Conservation (phyloP, 176 grass and related monocot genomes). For the Avena insularis region DNA sequence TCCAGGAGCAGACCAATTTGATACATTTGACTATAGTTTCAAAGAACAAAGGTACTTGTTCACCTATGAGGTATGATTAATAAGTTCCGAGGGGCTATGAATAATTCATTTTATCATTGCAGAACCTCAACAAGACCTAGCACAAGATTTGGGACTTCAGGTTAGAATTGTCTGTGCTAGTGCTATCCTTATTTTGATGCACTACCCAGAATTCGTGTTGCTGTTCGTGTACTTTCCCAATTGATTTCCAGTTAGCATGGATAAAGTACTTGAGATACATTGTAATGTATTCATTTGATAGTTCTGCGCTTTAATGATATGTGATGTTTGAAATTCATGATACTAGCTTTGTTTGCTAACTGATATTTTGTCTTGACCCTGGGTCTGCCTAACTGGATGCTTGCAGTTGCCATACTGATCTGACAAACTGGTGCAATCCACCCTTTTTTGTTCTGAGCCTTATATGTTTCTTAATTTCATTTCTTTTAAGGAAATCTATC, state of each 20-base stretch:
- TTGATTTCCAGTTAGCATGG: conserved; percentile 31
- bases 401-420: conserved; percentile 10
- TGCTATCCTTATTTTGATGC: neutral
- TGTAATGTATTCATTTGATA: neutral
- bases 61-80: conserved; percentile 22
- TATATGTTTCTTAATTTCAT: conserved; percentile 19
- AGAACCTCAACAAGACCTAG: conserved; percentile 50
- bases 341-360: conserved; percentile 29
- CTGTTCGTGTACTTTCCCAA: conserved; percentile 24
- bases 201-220: neutral
- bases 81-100: neutral
- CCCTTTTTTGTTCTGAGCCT: neutral
- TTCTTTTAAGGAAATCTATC: conserved; percentile 43
- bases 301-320: conserved; percentile 18
- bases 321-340: conserved; percentile 21
- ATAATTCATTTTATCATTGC: conserved; percentile 43
- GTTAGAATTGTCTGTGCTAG: conserved; percentile 38
- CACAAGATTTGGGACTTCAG: conserved; percentile 51
- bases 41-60: conserved; percentile 50
- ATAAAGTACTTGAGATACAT: conserved; percentile 15
- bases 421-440: conserved; percentile 27
- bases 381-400: conserved; percentile 15
- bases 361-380: neutral
- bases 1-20: conserved; percentile 43
- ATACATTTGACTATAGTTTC: conserved; percentile 40